Evolutionary conservation across 768 basidiomycete genomes (phyloP), one percentile per base, ranked within the genome.

Genomic region (Phanerodontia chrysosporium): DNA sequence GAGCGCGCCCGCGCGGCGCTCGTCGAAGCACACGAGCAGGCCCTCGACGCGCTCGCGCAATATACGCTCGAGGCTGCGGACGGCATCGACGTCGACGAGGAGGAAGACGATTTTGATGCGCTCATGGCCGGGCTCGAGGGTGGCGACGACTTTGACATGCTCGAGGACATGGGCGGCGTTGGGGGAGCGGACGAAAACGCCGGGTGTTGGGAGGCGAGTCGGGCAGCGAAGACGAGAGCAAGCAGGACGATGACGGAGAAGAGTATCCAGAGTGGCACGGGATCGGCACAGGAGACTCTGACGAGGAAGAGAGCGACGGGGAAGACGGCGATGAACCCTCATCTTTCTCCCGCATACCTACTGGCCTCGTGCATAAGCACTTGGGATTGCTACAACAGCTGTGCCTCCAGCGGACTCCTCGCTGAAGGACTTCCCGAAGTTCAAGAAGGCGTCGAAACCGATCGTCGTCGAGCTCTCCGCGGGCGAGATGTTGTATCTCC

Each of bases 401-500:
- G 58, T 61, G 21, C 44, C 61, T 0, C 65, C 65, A 7, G 13
- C 52, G 0, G 39, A 45, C 22, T 46, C 51, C 45, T 54, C 64
- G 5, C 25, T 62, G 1, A 54, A 49, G 14, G 62, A 57, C 27
- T 67, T 67, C 53, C 58, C 65, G 6, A 48, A 60, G 13, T 62
- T 69, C 24, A 32, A 44, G 12, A 66, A 68, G 27, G 53, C 65
- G 25, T 55, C 64, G 29, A 55, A 57, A 29, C 69, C 69, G 28
- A 65, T 64, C 64, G 69, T 70, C 44, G 65, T 70, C 45, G 65
- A 69, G 49, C 67, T 69, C 16, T 52, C 65, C 27, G 70, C 70
- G 14, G 69, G 68, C n/a, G 68, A 72, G 53, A 69, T 70, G 67
- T 62, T 72, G 24, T 72, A 72, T 35, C 66, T 72, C 4, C 70